phyloP scores from a whole-genome alignment of 805 yeast species.

The Ogataea minuta region DNA sequence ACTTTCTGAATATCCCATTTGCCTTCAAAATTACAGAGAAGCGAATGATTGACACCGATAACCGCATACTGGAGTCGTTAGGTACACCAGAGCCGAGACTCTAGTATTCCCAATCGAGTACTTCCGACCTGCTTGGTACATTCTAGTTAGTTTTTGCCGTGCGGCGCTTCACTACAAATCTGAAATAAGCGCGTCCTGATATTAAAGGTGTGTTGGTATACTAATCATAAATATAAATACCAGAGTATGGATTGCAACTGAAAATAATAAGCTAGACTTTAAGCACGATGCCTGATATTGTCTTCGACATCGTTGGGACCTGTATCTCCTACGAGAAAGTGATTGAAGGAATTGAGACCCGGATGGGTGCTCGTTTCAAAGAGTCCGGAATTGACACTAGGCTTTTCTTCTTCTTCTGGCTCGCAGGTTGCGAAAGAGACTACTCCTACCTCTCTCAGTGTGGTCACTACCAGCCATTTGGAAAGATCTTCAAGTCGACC shows the following conservation, averaged over 20 bases:
- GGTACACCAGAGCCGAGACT: conserved; percentile 5
- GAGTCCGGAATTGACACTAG: conserved; percentile 23
- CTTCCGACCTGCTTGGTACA: no score
- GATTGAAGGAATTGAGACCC: conserved; percentile 24
- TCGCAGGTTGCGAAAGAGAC: conserved; percentile 84
- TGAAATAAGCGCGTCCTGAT: no score
- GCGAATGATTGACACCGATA: conserved; percentile 19
- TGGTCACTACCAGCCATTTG: conserved; percentile 23
- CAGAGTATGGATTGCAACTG: no score
- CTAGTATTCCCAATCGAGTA: not conserved
- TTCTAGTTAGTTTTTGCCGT: no score
- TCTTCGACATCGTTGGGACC: conserved; percentile 33
- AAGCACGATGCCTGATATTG: conserved; percentile 29
- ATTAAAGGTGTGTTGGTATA: no score
- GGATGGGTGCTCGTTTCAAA: conserved; percentile 26
- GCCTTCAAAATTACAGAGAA: conserved; percentile 24
- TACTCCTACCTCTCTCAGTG: conserved; percentile 23
- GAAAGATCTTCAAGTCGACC: conserved; percentile 20
- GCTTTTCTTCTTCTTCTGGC: conserved; percentile 21
- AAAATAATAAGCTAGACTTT: no score
- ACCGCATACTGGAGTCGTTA: conserved; percentile 14
- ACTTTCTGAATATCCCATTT: conserved; percentile 19
- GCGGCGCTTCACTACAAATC: no score
- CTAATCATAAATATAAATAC: no score
- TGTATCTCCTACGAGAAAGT: conserved; percentile 28